These are phyloP conservation scores for Cyathus striatus DNA, from an alignment of 768 basidiomycete species.

Conservation along the genomic window DNA sequence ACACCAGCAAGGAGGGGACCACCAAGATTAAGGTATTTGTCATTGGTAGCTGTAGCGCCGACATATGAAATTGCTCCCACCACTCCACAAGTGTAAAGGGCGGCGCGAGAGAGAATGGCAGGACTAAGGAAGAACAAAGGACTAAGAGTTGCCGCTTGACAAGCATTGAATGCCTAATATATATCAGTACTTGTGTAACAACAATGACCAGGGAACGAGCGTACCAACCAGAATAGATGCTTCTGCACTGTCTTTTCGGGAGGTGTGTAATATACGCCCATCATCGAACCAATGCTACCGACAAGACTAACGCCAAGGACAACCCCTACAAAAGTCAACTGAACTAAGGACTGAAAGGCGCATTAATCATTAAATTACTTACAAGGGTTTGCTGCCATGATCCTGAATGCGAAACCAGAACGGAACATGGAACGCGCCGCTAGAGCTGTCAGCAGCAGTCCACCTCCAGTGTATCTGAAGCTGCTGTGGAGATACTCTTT, in stretches of 20 bases:
- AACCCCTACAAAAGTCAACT: constrained; percentile 44
- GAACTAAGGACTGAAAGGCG: neutral
- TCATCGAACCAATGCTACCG: constrained; percentile 81
- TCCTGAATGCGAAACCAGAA: constrained; percentile 59
- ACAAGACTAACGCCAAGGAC: constrained; percentile 78
- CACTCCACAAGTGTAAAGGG: constrained; percentile 81
- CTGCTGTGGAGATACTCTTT: constrained; percentile 67
- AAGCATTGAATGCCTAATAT: constrained; percentile 86
- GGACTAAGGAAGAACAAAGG: constrained; percentile 89
- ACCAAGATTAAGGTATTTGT: constrained; percentile 82
- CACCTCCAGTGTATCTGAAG: constrained; percentile 82
- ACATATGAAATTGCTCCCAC: constrained; percentile 86
- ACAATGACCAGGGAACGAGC: constrained; percentile 14
- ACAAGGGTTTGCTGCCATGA: constrained; percentile 87
- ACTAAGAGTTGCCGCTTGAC: constrained; percentile 81
- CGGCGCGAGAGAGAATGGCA: constrained; percentile 80
- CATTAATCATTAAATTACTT: constrained; percentile 13
- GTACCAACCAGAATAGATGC: constrained; percentile 75
- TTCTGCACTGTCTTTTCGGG: constrained; percentile 75
- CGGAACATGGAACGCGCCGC: constrained; percentile 77
- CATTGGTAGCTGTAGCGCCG: constrained; percentile 82
- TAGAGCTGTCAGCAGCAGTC: constrained; percentile 69
- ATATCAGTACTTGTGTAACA: constrained; percentile 1
- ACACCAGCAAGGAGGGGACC: constrained; percentile 87
- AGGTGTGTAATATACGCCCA: constrained; percentile 73